Percentiles rank a stretch among this genome's conserved stretches.
These are phyloP conservation scores for Eucalyptus cloeziana DNA, from an alignment of 345 rosid genomes.

Conservation along the genomic window DNA sequence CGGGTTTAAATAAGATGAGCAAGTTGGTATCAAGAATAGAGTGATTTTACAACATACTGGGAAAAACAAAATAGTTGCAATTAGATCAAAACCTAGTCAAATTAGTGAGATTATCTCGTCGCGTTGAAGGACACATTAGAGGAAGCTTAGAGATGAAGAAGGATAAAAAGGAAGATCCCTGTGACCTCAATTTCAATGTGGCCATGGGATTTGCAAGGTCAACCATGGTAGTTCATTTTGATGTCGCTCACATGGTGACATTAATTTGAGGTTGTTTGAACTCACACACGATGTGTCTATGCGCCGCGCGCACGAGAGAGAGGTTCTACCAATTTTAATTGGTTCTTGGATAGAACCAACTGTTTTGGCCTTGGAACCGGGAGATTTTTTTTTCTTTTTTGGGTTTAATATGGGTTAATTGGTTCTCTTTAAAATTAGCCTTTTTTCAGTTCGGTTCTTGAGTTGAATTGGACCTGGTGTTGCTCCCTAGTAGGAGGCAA, in stretches of 20 bases:
- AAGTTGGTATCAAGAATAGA: not conserved
- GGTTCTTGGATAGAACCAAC: not conserved
- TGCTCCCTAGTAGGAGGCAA: not conserved
- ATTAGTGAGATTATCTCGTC: not conserved
- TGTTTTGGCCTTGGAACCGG: rapidly evolving
- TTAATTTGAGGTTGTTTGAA: not conserved
- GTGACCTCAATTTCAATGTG: not conserved
- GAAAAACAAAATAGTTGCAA: not conserved
- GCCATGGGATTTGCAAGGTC: not conserved
- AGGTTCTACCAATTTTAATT: rapidly evolving
- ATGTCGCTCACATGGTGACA: rapidly evolving
- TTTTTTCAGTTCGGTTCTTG: not conserved
- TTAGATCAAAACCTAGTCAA: not conserved
- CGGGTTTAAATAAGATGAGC: not conserved
- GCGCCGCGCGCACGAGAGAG: rapidly evolving
- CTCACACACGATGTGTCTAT: rapidly evolving
- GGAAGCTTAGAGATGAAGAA: not conserved
- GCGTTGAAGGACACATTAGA: not conserved
- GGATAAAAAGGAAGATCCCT: not conserved
- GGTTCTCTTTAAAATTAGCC: not conserved
- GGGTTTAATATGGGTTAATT: no score
- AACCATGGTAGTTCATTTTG: no score
- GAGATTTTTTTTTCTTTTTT: not conserved
- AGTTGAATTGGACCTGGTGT: not conserved
- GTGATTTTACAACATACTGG: not conserved